Conservation (phyloP, 129 eudicot species). For the Ambrosia trifida region DNA sequence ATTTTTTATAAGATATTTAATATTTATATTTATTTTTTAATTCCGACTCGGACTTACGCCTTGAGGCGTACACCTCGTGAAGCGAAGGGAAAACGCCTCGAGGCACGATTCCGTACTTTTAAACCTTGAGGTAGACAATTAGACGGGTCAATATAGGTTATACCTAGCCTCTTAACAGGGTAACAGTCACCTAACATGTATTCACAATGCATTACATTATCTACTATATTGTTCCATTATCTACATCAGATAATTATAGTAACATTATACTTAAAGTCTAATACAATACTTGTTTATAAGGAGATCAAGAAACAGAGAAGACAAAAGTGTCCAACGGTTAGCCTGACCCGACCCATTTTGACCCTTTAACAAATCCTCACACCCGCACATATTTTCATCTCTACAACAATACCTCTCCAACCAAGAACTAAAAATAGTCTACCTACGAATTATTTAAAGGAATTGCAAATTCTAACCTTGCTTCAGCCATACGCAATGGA, state of each 20-base stretch:
- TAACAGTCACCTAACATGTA: not conserved
- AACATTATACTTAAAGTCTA: not conserved
- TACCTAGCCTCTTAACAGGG: not conserved
- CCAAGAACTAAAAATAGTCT: not conserved
- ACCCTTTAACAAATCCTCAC: not conserved
- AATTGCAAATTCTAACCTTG: not conserved
- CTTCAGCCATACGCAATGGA: not conserved
- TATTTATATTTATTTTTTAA: too few relatives aligned
- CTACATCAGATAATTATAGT: not conserved
- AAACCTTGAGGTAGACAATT: not conserved
- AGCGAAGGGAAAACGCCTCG: too few relatives aligned
- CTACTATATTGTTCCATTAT: not conserved
- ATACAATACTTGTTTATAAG: not conserved
- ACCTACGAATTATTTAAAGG: too few relatives aligned
- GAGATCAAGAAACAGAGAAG: not conserved
- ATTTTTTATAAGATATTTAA: too few relatives aligned
- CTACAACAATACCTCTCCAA: not conserved
- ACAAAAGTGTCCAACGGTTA: not conserved
- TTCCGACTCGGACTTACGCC: too few relatives aligned
- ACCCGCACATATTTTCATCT: not conserved
- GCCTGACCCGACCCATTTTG: not conserved
- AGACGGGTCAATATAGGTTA: not conserved
- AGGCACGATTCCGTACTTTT: too few relatives aligned
- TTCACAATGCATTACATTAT: not conserved
- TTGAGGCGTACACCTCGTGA: too few relatives aligned